Evolutionary conservation across 2,329 filamentous ascomycete species (phyloP).

Genomic region (Shiraia sp.): DNA sequence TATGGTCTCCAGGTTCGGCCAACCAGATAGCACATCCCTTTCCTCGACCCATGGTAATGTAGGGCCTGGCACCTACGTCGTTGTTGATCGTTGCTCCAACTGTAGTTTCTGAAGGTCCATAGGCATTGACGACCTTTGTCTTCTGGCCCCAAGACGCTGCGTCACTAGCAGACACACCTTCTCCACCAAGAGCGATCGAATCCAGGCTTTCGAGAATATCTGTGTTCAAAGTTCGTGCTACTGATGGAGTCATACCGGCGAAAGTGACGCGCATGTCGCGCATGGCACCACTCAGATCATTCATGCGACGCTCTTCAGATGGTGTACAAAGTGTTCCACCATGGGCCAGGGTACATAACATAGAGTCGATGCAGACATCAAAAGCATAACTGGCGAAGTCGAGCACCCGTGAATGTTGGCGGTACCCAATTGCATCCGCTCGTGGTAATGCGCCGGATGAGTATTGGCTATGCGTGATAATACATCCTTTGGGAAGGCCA

Average conservation of each 20-base stretch:
- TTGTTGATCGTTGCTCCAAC: conserved; percentile 41
- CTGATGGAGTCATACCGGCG: conserved; percentile 44
- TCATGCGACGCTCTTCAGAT: conserved; percentile 53
- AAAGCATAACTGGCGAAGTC: conserved; percentile 46
- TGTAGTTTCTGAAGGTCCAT: conserved; percentile 43
- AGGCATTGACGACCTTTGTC: conserved; percentile 41
- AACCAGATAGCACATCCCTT: conserved; percentile 46
- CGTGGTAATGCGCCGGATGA: conserved; percentile 42
- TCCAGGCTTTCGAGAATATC: conserved; percentile 49
- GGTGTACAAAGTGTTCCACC: conserved; percentile 43
- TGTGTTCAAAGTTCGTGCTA: conserved; percentile 42
- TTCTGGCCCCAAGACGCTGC: conserved; percentile 50
- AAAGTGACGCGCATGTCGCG: conserved; percentile 40
- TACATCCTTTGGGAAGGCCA: conserved; percentile 40
- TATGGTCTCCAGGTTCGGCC: conserved; percentile 45
- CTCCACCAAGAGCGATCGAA: conserved; percentile 48
- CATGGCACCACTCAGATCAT: conserved; percentile 50
- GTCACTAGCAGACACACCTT: conserved; percentile 39
- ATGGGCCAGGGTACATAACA: conserved; percentile 39
- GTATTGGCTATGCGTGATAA: conserved; percentile 41
- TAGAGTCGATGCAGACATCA: conserved; percentile 43
- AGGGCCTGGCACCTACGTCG: conserved; percentile 31
- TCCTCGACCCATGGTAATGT: conserved; percentile 44
- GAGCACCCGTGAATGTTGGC: conserved; percentile 36
- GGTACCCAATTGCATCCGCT: conserved; percentile 38